phyloP scores from a whole-genome alignment of 2,329 filamentous ascomycete genomes.

The Drechslerella dactyloides region DNA sequence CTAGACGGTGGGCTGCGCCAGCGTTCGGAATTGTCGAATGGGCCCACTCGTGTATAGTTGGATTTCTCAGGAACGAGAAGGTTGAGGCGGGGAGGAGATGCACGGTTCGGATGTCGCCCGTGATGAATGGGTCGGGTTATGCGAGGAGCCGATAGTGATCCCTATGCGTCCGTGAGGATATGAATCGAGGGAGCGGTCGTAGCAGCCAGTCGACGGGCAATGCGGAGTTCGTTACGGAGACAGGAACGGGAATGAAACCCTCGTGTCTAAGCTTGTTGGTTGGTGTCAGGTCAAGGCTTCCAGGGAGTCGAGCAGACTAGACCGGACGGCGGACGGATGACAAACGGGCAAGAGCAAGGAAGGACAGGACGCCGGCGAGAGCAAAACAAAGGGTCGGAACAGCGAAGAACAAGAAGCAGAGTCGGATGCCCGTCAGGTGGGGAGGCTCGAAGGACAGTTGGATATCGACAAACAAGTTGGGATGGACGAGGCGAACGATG shows the following conservation, averaged over 20 bases:
- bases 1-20: slow-evolving; percentile 49
- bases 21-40: slow-evolving; percentile 33
- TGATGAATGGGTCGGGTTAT: slow-evolving; percentile 30
- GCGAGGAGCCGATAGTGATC: slow-evolving; percentile 35
- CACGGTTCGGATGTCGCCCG: slow-evolving; percentile 19
- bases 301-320: slow-evolving; percentile 23
- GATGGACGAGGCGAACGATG: slow-evolving; percentile 20
- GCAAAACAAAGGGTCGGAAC: slow-evolving; percentile 3
- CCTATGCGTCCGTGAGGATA: slow-evolving; percentile 18
- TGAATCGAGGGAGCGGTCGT: slow-evolving; percentile 12
- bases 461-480: slow-evolving; percentile 31
- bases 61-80: slow-evolving; percentile 23
- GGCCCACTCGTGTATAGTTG: slow-evolving; percentile 27
- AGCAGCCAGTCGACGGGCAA: slow-evolving; percentile 17
- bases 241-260: slow-evolving; percentile 39
- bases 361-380: slow-evolving; percentile 22
- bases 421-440: slow-evolving; percentile 10
- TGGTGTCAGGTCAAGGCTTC: slow-evolving; percentile 19
- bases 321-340: slow-evolving; percentile 3
- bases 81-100: slow-evolving; percentile 30
- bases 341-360: slow-evolving; percentile 5
- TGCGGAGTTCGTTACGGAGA: slow-evolving; percentile 11
- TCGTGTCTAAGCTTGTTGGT: slow-evolving; percentile 41
- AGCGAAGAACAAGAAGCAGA: slow-evolving; percentile 8
- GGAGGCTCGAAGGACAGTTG: slow-evolving; percentile 14